Percentiles rank a stretch among this genome's conserved stretches.
Conservation (phyloP, 1,284 basidiomycete species). For the Rhodotorula mucilaginosa region DNA sequence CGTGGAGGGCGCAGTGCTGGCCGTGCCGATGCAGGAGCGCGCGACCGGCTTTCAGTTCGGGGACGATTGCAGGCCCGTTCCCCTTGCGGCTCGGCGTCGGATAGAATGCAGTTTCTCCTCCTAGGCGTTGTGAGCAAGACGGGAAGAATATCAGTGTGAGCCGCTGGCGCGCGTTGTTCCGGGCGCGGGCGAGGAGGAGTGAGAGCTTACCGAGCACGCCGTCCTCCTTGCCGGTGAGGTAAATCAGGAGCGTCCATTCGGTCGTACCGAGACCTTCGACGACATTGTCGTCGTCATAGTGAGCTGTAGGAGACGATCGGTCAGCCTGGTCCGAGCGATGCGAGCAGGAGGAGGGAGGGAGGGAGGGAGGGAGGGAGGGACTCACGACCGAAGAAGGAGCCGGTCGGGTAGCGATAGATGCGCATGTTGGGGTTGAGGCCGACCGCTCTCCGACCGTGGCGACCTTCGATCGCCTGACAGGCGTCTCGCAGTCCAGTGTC, state of each 20-base stretch:
- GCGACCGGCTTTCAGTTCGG: conserved; percentile 64
- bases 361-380: conserved; percentile 39
- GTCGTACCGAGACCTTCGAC: conserved; percentile 56
- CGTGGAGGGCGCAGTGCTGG: conserved; percentile 70
- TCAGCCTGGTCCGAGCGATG: conserved; percentile 5
- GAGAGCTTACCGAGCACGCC: conserved; percentile 55
- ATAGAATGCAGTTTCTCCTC: conserved; percentile 77
- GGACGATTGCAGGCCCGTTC: conserved; percentile 54
- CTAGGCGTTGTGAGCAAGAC: conserved; percentile 43
- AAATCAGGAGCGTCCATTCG: conserved; percentile 77
- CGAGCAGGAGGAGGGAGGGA: conserved; percentile 31
- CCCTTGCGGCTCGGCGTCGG: conserved; percentile 40
- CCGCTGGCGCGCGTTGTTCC: too few species aligned
- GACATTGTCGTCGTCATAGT: conserved; percentile 64
- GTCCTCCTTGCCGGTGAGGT: conserved; percentile 68
- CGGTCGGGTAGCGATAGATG: conserved; percentile 47
- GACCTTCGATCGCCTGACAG: neutral
- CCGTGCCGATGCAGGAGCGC: conserved; percentile 72
- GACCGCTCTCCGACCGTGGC: conserved; percentile 15
- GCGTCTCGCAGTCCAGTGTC: conserved; percentile 32
- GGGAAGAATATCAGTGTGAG: neutral
- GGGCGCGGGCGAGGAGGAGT: too few species aligned
- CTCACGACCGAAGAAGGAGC: conserved; percentile 46
- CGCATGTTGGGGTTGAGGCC: conserved; percentile 51
- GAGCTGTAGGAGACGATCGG: conserved; percentile 56